Base-by-base conservation (phyloP, 129 eudicot genomes). In the Oenanthe sinensis region DNA sequence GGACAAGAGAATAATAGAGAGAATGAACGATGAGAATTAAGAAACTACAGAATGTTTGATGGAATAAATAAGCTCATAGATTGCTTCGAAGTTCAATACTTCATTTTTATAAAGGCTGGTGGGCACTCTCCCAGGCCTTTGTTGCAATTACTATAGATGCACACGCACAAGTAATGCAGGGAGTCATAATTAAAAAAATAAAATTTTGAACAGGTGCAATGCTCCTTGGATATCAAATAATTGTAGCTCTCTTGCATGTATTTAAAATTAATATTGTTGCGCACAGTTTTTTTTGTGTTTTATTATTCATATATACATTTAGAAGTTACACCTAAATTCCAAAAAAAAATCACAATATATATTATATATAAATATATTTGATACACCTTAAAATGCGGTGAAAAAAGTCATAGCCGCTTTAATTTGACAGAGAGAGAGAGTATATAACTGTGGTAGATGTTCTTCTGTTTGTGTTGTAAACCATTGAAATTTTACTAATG, bases 1-100 rank as follows among this genome's bases (percentile, higher is more conserved):
- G 33, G 67, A 19, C 40, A 85, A 80, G 26, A 43, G 85, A 79
- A 58, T 58, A 65, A 37, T 30, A 42, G 58, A 74, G 45, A 52
- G 78, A 75, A 46, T 50, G 22, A 19, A 71, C 50, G 19, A 79
- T 65, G 37, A 48, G 77, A 6, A 58, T 58, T 58, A 58, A 58
- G 65, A 58, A 20, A n/a, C 3, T 33, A 45, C 17, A 30, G 46
- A 67, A 67, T 45, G 15, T 22, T 26, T 69, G 37, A 37, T 17
- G 6, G 14, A 33, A 78, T 14, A 26, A 71, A 16, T 14, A 12
- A 52, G 20, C 50, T 69, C 42, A 50, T 43, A 45, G 39, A 39
- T 13, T 45, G 42, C 33, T 76, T 46, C 46, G 52, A 22, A 15
- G 45, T 17, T 37, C 28, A 50, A 13, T 54, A 58, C 39, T 52